phyloP scores from a whole-genome alignment of 148 eudicot genomes.

The Beta vulgaris region DNA sequence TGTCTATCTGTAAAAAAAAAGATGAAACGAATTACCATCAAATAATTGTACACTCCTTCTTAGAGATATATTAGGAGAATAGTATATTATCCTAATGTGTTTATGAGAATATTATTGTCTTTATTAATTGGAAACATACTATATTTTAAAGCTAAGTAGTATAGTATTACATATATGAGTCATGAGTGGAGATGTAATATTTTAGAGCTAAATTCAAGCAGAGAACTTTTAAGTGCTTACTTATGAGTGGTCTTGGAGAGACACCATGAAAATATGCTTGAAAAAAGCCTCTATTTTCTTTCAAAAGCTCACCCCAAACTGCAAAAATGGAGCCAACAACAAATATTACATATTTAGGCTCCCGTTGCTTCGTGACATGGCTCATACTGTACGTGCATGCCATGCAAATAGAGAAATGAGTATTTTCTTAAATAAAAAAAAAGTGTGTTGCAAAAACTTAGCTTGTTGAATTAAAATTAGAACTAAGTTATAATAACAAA shows the following conservation, averaged over 20 bases:
- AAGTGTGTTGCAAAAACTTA: neutral
- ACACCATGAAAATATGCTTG: conserved; percentile 47
- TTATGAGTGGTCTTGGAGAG: conserved; percentile 37
- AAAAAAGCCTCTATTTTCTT: conserved; percentile 63
- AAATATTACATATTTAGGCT: neutral
- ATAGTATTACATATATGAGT: too few species aligned
- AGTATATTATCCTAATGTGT: too few species aligned
- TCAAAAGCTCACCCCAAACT: conserved; percentile 75
- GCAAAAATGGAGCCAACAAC: conserved; percentile 5
- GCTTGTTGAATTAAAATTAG: too few species aligned
- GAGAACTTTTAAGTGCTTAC: conserved; percentile 29
- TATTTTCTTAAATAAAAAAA: neutral
- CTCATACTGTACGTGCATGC: conserved; percentile 30
- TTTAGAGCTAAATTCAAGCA: neutral
- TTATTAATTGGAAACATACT: too few species aligned
- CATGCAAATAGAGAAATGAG: conserved; percentile 8
- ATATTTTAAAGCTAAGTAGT: too few species aligned
- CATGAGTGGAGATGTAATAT: too few species aligned
- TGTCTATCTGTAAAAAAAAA: conserved; percentile 30
- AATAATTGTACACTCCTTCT: neutral
- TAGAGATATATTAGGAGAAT: too few species aligned
- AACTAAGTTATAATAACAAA: neutral
- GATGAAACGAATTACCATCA: neutral
- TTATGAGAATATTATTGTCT: too few species aligned
- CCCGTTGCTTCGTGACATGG: neutral